Percentiles rank a stretch among this genome's conserved stretches.
Conservation (phyloP, 495 filamentous ascomycete species). For the Patellaria atrata region DNA sequence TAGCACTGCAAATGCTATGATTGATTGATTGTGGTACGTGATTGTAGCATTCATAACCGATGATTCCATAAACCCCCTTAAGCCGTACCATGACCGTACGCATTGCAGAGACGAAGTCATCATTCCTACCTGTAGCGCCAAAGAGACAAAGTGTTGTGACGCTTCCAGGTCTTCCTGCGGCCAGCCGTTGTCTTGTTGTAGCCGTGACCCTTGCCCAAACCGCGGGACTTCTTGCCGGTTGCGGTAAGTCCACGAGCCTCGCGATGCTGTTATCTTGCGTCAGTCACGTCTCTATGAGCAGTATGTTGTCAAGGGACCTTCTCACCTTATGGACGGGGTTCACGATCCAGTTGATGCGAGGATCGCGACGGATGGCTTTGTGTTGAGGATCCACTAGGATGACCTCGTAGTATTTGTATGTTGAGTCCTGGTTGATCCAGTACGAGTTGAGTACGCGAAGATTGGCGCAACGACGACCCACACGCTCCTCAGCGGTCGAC, state of each 20-base stretch:
- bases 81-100: too few species aligned
- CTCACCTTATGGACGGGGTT: constrained; percentile 90
- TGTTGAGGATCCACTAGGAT: constrained; percentile 99
- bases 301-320: not conserved
- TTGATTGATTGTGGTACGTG: too few species aligned
- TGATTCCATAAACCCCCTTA: too few species aligned
- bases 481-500: constrained; percentile 97
- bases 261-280: constrained; percentile 48
- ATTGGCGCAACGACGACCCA: constrained; percentile 96
- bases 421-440: constrained; percentile 99
- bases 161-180: constrained; percentile 98
- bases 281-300: constrained; percentile 1
- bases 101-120: too few species aligned
- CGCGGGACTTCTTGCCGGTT: constrained; percentile 97
- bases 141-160: constrained; percentile 92
- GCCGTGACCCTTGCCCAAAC: constrained; percentile 94
- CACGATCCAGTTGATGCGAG: constrained; percentile 99
- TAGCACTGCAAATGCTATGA: too few species aligned
- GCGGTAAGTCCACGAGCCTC: constrained; percentile 91
- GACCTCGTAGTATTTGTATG: constrained; percentile 99
- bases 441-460: constrained; percentile 98
- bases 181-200: constrained; percentile 96
- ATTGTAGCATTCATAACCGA: too few species aligned
- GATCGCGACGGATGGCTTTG: constrained; percentile 98
- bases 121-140: constrained; percentile 73